Evolutionary conservation across 164 flowering plant genomes (phyloP), one percentile per base, ranked within the genome.

Genomic region (Umbilicus rupestris): DNA sequence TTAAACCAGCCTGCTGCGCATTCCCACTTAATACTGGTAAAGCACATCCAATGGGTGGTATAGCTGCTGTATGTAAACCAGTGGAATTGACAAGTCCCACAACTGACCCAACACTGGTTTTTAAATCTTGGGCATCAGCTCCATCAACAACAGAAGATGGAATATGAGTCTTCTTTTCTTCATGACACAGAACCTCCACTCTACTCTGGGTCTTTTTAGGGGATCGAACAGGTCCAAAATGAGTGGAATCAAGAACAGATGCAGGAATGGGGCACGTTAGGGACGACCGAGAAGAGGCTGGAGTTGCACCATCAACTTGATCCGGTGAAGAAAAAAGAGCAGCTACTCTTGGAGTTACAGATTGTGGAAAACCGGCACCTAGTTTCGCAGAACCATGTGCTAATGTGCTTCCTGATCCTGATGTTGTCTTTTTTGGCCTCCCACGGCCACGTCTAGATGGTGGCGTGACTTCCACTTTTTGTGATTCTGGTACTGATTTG

Each of bases 401-500:
- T 55, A 33, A 26, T 55, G 60, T 28, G 9, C 31, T 55, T 19
- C 60, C 15, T 28, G 60, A 55, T 55, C 33, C 60, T 12, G 60
- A 26, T 55, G 60, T 5, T n/a, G 64, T 74, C 78, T 92, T 87
- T 74, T 79, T 89, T 66, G 99, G 99, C 77, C 97, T 84, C 46
- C 99, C 99, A 72, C 97, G 92, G 33, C 99, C 97, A 30, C 99
- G 80, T 72, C 78, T 89, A 41, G 82, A 66, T 58, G 90, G 87
- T 55, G 84, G 87, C 11, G 84, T 80, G 39, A 70, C 79, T 67
- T 78, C 84, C 73, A 73, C 74, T 26, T 28, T 71, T 42, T 68
- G 76, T 16, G 47, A 63, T 20, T 33, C 39, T n/a, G 39, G 24
- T 20, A 68, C 68, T 55, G 70, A 72, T 22, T 33, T 37, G 47